Percentiles rank a stretch among this genome's conserved stretches.
phyloP scores from a whole-genome alignment of 345 rosid species.

The Microthlaspi erraticum region DNA sequence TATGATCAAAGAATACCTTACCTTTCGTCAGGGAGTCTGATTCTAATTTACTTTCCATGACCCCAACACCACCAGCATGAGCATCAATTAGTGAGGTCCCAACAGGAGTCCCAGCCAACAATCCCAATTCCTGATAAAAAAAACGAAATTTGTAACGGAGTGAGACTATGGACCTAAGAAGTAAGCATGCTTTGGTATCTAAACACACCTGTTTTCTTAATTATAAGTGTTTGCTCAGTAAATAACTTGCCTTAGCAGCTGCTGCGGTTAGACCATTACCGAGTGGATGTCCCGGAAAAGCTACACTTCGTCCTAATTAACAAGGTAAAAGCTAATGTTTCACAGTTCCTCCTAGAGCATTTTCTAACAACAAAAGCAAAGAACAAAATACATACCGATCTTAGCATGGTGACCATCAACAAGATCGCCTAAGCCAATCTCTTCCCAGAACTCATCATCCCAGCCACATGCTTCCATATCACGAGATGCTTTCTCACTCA shows the following conservation, averaged over 20 bases:
- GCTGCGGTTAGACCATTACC: slow-evolving; percentile 87
- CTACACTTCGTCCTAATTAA: slow-evolving; percentile 84
- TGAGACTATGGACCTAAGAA: slow-evolving; percentile 1
- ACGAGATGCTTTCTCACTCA: slow-evolving; percentile 74
- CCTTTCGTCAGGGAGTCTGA: slow-evolving; percentile 60
- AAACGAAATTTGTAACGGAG: slow-evolving; percentile 15
- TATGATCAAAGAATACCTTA: slow-evolving; percentile 54
- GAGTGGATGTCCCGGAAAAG: slow-evolving; percentile 94
- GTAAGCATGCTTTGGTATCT: not conserved
- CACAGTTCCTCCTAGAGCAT: slow-evolving; percentile 9
- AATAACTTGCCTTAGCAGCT: slow-evolving; percentile 88
- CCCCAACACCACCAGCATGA: slow-evolving; percentile 99
- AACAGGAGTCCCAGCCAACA: slow-evolving; percentile 79
- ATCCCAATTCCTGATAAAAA: slow-evolving; percentile 75
- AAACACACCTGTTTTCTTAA: slow-evolving; percentile 35
- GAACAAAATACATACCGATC: slow-evolving; percentile 62
- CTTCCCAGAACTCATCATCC: slow-evolving; percentile 99
- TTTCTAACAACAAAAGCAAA: slow-evolving; percentile 17
- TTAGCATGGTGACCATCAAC: slow-evolving; percentile 95
- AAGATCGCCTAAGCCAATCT: slow-evolving; percentile 94
- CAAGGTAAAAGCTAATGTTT: slow-evolving; percentile 10
- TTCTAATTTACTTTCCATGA: slow-evolving; percentile 75
- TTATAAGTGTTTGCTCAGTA: slow-evolving; percentile 53
- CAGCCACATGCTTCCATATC: slow-evolving; percentile 98
- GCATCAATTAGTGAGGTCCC: slow-evolving; percentile 96